A percentile compares a stretch with the other conserved stretches of the same genome.
phyloP scores from a whole-genome alignment of 192 early-diverging fungal genomes.

The Coemansia sp. region DNA sequence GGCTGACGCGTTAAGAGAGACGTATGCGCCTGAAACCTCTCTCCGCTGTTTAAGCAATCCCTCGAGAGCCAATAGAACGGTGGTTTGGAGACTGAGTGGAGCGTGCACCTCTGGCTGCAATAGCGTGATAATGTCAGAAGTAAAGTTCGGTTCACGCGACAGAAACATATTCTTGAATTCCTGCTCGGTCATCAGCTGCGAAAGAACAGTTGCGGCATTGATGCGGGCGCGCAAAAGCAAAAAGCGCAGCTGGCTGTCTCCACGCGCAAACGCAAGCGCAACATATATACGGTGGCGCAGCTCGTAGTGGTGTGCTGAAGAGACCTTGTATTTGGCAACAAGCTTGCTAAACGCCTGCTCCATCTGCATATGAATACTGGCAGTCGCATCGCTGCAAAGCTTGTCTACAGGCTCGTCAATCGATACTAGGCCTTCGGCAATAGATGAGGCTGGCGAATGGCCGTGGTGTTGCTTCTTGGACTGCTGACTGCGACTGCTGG shows the following conservation, averaged over 20 bases:
- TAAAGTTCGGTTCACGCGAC: slow-evolving; percentile 86
- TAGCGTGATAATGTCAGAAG: slow-evolving; percentile 73
- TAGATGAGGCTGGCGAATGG: slow-evolving; percentile 2
- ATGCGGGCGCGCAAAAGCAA: slow-evolving; percentile 72
- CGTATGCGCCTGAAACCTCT: slow-evolving; percentile 75
- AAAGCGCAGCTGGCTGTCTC: slow-evolving; percentile 49
- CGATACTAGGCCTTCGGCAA: slow-evolving; percentile 38
- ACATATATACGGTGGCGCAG: slow-evolving; percentile 81
- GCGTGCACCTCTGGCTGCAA: slow-evolving; percentile 71
- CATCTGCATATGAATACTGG: slow-evolving; percentile 51
- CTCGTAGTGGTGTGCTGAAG: slow-evolving; percentile 71
- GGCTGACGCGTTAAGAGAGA: slow-evolving; percentile 86
- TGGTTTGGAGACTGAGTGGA: slow-evolving; percentile 72
- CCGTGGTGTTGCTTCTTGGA: slow-evolving; percentile 18
- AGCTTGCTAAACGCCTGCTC: slow-evolving; percentile 59
- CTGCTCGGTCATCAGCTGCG: slow-evolving; percentile 57
- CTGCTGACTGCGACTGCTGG: slow-evolving; percentile 13
- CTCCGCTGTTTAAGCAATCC: slow-evolving; percentile 76
- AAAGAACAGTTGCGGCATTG: slow-evolving; percentile 75
- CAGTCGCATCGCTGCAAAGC: slow-evolving; percentile 14
- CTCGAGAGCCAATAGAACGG: slow-evolving; percentile 80
- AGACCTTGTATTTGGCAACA: slow-evolving; percentile 66
- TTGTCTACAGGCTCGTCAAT: slow-evolving; percentile 59
- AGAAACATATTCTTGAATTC: slow-evolving; percentile 71
- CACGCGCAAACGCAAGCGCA: slow-evolving; percentile 60